These are phyloP conservation scores for Penstemon eatonii DNA, from an alignment of 257 asterid species.

Conservation along the genomic window DNA sequence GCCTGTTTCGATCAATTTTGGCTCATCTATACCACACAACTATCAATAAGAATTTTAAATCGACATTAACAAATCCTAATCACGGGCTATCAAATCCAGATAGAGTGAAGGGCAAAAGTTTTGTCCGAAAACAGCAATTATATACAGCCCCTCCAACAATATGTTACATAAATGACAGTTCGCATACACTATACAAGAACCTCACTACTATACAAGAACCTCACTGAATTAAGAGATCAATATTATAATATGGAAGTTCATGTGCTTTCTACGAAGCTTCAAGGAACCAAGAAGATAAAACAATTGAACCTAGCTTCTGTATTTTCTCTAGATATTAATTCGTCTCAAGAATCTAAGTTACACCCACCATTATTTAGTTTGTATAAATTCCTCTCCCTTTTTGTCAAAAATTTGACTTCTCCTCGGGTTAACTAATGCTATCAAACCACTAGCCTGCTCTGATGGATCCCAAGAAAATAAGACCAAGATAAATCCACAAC, in stretches of 20 bases:
- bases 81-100: background rate
- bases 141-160: background rate
- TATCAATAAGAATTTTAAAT: background rate
- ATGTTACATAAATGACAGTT: background rate
- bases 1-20: too few species aligned
- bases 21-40: too few species aligned
- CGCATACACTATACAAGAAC: constrained; percentile 29
- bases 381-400: constrained; percentile 26
- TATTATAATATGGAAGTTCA: constrained; percentile 23
- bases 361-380: constrained; percentile 44
- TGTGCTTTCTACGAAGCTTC: constrained; percentile 23
- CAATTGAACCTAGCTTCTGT: constrained; percentile 21
- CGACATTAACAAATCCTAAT: background rate
- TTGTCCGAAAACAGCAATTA: background rate
- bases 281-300: constrained; percentile 20
- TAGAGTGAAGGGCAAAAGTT: background rate
- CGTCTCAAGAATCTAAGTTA: constrained; percentile 28
- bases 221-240: constrained; percentile 14
- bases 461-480: constrained; percentile 20
- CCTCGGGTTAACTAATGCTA: constrained; percentile 37
- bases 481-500: background rate
- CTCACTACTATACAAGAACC: constrained; percentile 24
- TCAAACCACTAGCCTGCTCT: constrained; percentile 32
- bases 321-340: constrained; percentile 9
- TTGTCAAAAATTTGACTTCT: constrained; percentile 28